Evolutionary conservation across 768 basidiomycete genomes (phyloP), one percentile per base, ranked within the genome.

Genomic region (Hypholoma sublateritium): DNA sequence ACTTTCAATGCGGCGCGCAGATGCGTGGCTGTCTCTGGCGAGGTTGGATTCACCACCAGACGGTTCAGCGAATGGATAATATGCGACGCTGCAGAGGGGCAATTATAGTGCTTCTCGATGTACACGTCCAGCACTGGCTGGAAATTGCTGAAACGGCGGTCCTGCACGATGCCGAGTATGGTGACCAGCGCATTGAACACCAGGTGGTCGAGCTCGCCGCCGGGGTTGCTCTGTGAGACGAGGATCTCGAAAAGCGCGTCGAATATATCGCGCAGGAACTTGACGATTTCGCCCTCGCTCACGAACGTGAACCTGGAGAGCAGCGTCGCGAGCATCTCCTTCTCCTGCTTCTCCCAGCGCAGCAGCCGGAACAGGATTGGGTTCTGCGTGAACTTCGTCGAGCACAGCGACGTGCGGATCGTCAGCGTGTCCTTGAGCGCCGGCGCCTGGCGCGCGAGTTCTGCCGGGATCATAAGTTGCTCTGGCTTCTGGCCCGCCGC

Each of bases 121-220:
- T 98, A 98, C 21, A 93, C 86, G 65, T 97, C 93, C 58, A 98
- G 77, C 4, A 96, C 94, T 2, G 93, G 88, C 62, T 91, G 88
- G 78, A 98, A 98, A 70, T 96, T 94, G 71, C 87, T 90, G 80
- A 98, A 98, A 24, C 96, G 84, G 28, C 96, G 84, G 70, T 98
- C 96, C 64, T 93, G 90, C 12, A 95, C 87, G 58, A 98, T 95
- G 4, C 91, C 89, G 11, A 98, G 87, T 12, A 98, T 89, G 4
- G 87, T 92, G 52, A 98, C 89, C 13, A 98, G 82, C 1, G 91
- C 90, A 63, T 91, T 89, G 77, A 98, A 97, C 8, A 95, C 91
- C 37, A 91, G 77, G 56, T 85, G 79, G 63, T 97, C 93, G 73
- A 96, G 82, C 63, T 93, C 88, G 19, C 88, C 86, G 5, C 81